Evolutionary conservation across 2,329 filamentous ascomycete species (phyloP), one percentile per base, ranked within the genome.

Genomic region (Mycosphaerella sp.): DNA sequence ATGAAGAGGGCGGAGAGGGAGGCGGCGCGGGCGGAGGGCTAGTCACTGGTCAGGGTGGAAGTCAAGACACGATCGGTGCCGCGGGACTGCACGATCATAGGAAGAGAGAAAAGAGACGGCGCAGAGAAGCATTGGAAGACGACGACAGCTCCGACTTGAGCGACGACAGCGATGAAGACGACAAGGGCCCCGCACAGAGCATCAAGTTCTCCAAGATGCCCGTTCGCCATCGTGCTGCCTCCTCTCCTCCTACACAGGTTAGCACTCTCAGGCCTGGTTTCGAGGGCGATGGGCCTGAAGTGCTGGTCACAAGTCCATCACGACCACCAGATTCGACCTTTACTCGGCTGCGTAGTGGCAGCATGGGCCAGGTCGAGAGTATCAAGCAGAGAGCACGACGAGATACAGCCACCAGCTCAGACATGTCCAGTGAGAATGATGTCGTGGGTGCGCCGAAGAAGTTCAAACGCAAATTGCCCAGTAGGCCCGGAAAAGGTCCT

Each of bases 131-230:
- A 67, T 80, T 88, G 73, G 86, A 89, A 59, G 87, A 93, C 62
- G 86, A 89, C 52, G 87, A 91, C 64, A 93, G 87, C 68, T 90
- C 86, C 64, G 87, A 91, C 62, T 72, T 91, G 48, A 89, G 84
- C 65, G 87, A 93, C 62, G 86, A 91, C 60, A 91, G 86, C 61
- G 87, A 93, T 44, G 86, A 90, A 18, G 85, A 88, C 18, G 62
- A 54, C 50, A 68, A 70, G 45, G 82, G 86, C 48, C 85, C 87
- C 40, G 85, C 86, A 2, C 88, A 94, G 66, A 88, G 94, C 68
- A 95, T 97, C 67, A 90, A 91, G 65, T 98, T 98, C 70, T 83
- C 86, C 43, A 97, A 97, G 71, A 91, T 96, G 87, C 91, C 93
- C 1, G 79, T 95, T 39, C 81, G 90, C 27, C 83, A 82, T 59